Percentiles rank a stretch among this genome's conserved stretches.
Evolutionary conservation across 202 grass and related monocot species (phyloP).

Genomic region (Hordeum pubiflorum): DNA sequence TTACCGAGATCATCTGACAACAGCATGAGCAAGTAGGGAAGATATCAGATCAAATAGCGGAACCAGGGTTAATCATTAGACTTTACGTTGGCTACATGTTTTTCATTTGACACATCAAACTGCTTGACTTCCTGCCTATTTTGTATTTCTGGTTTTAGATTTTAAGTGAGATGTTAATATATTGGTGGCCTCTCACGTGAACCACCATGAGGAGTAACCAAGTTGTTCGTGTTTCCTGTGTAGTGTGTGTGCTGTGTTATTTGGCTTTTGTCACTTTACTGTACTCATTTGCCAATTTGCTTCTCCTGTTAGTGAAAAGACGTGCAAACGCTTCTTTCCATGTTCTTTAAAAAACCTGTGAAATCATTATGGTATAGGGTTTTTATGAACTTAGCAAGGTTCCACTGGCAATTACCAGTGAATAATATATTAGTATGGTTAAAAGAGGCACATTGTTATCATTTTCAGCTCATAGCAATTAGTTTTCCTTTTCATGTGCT

Average conservation of each 20-base stretch:
- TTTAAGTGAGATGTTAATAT: not conserved
- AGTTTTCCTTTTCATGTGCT: not conserved
- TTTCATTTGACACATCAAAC: not conserved
- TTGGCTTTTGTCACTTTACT: not conserved
- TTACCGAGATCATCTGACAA: not conserved
- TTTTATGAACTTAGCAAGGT: not conserved
- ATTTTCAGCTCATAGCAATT: constrained; percentile 3
- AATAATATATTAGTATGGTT: constrained; percentile 5
- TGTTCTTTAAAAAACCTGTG: not conserved
- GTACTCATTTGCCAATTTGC: not conserved
- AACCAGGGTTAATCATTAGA: not conserved
- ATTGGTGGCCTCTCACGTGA: not conserved
- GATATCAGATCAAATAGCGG: not conserved
- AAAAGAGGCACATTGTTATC: not conserved
- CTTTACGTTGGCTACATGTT: not conserved
- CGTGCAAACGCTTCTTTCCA: not conserved
- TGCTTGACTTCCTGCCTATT: not conserved
- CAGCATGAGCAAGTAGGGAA: not conserved
- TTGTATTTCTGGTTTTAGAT: not conserved
- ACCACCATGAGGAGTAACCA: not conserved
- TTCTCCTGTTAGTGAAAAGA: not conserved
- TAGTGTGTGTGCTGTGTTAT: not conserved
- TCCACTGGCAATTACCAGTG: not conserved
- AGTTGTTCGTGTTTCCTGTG: not conserved
- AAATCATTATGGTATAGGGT: not conserved